These are phyloP conservation scores for Lachancea thermotolerans DNA, from an alignment of 805 yeast species.

Conservation along the genomic window DNA sequence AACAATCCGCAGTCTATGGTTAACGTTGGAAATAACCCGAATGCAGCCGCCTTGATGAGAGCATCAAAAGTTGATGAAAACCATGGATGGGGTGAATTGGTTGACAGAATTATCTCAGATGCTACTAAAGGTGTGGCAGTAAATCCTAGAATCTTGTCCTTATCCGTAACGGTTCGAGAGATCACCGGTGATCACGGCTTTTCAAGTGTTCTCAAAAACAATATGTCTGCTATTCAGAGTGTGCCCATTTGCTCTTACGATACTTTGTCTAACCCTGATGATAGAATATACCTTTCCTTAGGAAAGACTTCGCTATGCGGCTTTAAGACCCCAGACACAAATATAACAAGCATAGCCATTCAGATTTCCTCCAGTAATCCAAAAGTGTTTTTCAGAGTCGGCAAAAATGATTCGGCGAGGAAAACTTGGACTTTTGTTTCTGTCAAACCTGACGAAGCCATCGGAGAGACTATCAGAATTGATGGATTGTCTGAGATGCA, in stretches of 20 bases:
- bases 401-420: conserved; percentile 50
- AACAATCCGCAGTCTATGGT: conserved; percentile 22
- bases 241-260: conserved; percentile 44
- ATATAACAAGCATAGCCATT: conserved; percentile 21
- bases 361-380: conserved; percentile 36
- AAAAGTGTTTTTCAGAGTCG: conserved; percentile 53
- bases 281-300: conserved; percentile 51
- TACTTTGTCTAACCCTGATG: conserved; percentile 48
- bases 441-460: conserved; percentile 59
- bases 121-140: conserved; percentile 71
- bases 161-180: conserved; percentile 68
- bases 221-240: conserved; percentile 60
- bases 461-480: conserved; percentile 65
- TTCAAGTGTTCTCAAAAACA: conserved; percentile 36
- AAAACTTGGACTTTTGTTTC: conserved; percentile 66
- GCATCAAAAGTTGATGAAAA: conserved; percentile 27
- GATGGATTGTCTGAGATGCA: conserved; percentile 46
- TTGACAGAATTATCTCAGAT: conserved; percentile 71
- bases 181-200: conserved; percentile 44
- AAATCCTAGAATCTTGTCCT: conserved; percentile 70
- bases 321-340: conserved; percentile 10
- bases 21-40: conserved; percentile 21
- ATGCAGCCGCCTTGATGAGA: not conserved
- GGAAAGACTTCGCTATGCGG: conserved; percentile 36
- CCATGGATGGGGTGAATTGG: conserved; percentile 85